Evolutionary conservation across 768 basidiomycete species (phyloP), one percentile per base, ranked within the genome.

Genomic region (Pleurotus cornucopiae): DNA sequence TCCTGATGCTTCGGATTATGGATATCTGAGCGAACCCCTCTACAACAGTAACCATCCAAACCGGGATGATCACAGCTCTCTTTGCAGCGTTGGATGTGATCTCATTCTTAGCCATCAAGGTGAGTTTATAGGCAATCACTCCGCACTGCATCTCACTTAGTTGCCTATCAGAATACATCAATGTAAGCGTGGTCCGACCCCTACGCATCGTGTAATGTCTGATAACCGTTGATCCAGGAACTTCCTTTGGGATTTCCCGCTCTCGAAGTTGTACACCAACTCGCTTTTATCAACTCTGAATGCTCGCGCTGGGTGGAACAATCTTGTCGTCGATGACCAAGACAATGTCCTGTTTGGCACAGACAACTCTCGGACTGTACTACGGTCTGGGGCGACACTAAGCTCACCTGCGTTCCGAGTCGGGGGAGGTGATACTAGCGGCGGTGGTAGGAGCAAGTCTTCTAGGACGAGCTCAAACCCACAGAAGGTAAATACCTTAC

Each of bases 191-290:
- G 16, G 7, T 16, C 45, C 46, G 25, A 18, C 46, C 30, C 6
- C 38, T 30, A 44, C 7, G 16, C 39, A 6, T 4, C 23, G 9
- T 16, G 7, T 21, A 12, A 14, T 25, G 13, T 4, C 16, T 20
- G 6, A 44, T 55, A 16, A 14, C 34, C 20, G 4, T 23, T 9
- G 12, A 11, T 43, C 7, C 45, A 57, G 57, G 41, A 57, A 57
- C 30, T 57, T 57, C 30, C 38, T 57, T 37, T 57, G 49, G 49
- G 57, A 57, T 21, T 51, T 57, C 23, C 20, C 57, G 3, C 38
- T 57, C 11, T 57, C 57, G 14, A 57, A 57, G 57, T 14, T 57
- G 41, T 57, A 57, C 41, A 57, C 49, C 6, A 57, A 57, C 41
- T 57, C 57, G 11, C 46, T 57, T 14, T 9, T 57, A 23, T 57